Conservation (phyloP, 192 early-diverging fungal species). For the Spinellus fusiger region DNA sequence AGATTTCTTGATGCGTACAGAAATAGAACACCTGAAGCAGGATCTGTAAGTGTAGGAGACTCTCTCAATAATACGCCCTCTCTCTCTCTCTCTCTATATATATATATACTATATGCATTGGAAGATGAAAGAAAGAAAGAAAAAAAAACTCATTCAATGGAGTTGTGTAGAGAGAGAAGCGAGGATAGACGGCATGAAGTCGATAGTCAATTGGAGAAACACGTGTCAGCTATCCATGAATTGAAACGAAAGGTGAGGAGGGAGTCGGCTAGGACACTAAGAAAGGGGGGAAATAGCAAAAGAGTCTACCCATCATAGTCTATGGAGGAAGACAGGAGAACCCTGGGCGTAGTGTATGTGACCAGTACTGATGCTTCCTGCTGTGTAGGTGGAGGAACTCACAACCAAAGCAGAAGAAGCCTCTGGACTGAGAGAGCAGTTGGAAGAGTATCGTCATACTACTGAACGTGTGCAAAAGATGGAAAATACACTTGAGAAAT, state of each 20-base stretch:
- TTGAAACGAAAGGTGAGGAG: conserved; percentile 26
- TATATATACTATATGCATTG: not conserved
- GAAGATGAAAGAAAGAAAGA: not conserved
- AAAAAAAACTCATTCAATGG: not conserved
- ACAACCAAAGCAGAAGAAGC: conserved; percentile 71
- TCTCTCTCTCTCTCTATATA: too few relatives aligned
- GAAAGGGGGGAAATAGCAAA: too few relatives aligned
- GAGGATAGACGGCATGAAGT: conserved; percentile 67
- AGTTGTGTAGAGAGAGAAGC: conserved; percentile 56
- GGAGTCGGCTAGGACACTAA: not conserved
- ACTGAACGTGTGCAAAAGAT: conserved; percentile 87
- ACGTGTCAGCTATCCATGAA: conserved; percentile 55
- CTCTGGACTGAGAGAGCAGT: conserved; percentile 71
- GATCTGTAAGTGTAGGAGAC: conserved; percentile 58
- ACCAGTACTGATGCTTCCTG: too few relatives aligned
- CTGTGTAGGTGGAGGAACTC: conserved; percentile 36
- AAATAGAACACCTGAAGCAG: conserved; percentile 82
- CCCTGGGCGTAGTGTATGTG: too few relatives aligned
- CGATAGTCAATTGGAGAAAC: conserved; percentile 56
- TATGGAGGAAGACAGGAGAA: too few relatives aligned
- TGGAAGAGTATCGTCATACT: conserved; percentile 86
- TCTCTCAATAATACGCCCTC: too few relatives aligned
- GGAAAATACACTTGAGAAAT: conserved; percentile 94
- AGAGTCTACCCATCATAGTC: too few relatives aligned
- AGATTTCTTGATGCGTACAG: conserved; percentile 79